Evolutionary conservation across 345 rosid genomes (phyloP).

Genomic region (Clausena lansium): DNA sequence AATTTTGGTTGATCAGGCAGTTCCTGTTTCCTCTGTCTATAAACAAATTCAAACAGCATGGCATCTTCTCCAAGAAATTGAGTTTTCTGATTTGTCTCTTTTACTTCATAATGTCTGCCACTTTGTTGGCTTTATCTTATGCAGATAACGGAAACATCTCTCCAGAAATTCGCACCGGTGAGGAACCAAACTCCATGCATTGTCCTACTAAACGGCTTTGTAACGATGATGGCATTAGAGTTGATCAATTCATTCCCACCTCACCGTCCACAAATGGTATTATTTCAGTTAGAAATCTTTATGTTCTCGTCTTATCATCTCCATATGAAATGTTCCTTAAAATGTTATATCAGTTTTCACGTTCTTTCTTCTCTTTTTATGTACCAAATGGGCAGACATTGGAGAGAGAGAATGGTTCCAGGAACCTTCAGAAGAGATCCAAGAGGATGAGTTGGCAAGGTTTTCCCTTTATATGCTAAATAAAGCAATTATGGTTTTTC

Average conservation of each 20-base stretch:
- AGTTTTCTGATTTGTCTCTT: background rate
- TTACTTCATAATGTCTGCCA: background rate
- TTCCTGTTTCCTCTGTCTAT: background rate
- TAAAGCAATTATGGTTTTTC: background rate
- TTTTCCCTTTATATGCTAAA: slow-evolving; percentile 26
- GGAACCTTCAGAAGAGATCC: slow-evolving; percentile 47
- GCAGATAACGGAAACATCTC: slow-evolving; percentile 38
- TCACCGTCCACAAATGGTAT: slow-evolving; percentile 55
- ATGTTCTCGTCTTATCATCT: slow-evolving; percentile 15
- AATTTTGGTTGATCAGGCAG: background rate
- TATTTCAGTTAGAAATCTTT: slow-evolving; percentile 16
- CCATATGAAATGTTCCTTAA: background rate
- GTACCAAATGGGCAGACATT: slow-evolving; percentile 37
- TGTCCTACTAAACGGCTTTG: slow-evolving; percentile 45
- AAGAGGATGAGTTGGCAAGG: slow-evolving; percentile 78
- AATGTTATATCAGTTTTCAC: background rate
- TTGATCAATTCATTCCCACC: slow-evolving; percentile 36
- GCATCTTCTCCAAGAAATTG: background rate
- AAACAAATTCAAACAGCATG: background rate
- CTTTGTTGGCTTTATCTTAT: slow-evolving; percentile 16
- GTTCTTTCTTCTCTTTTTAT: slow-evolving; percentile 12
- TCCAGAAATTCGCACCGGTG: slow-evolving; percentile 27
- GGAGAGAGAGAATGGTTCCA: slow-evolving; percentile 43
- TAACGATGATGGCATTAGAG: slow-evolving; percentile 33
- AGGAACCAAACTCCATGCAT: slow-evolving; percentile 40